Evolutionary conservation across 1,139 yeast species (phyloP).

Genomic region (Suhomyces ambrosiae): DNA sequence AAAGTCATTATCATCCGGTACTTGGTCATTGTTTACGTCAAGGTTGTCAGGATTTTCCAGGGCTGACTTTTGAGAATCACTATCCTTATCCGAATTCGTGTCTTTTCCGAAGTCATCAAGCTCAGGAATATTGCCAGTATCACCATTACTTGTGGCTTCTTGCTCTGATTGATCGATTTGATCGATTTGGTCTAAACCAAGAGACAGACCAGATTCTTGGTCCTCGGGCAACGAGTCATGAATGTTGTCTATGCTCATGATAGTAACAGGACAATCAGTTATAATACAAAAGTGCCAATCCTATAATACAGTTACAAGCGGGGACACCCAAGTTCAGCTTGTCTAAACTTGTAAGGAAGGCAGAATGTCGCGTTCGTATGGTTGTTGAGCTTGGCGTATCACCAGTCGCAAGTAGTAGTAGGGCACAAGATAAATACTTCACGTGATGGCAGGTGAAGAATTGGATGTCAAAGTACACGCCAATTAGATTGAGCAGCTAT

Average conservation of each 20-base stretch:
- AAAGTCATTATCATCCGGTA: constrained; percentile 1
- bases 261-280: constrained; percentile 3
- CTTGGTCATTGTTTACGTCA: not conserved
- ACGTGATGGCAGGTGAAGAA: not conserved
- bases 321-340: not conserved
- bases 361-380: constrained; percentile 7
- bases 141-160: constrained; percentile 1
- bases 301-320: constrained; percentile 9
- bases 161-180: constrained; percentile 1
- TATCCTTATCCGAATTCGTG: not conserved
- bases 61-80: not conserved
- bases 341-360: constrained; percentile 1
- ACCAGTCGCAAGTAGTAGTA: constrained; percentile 1
- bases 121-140: constrained; percentile 2
- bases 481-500: constrained; percentile 5
- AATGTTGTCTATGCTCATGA: constrained; percentile 8
- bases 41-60: constrained; percentile 2
- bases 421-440: not conserved
- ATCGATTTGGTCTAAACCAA: constrained; percentile 8
- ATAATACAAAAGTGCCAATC: constrained; percentile 10
- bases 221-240: constrained; percentile 7
- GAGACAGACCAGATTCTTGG: constrained; percentile 5
- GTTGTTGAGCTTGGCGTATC: not conserved
- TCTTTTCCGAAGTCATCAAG: constrained; percentile 7
- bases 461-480: constrained; percentile 2